phyloP scores from a whole-genome alignment of 805 yeast genomes.

The Candida bentonensis region DNA sequence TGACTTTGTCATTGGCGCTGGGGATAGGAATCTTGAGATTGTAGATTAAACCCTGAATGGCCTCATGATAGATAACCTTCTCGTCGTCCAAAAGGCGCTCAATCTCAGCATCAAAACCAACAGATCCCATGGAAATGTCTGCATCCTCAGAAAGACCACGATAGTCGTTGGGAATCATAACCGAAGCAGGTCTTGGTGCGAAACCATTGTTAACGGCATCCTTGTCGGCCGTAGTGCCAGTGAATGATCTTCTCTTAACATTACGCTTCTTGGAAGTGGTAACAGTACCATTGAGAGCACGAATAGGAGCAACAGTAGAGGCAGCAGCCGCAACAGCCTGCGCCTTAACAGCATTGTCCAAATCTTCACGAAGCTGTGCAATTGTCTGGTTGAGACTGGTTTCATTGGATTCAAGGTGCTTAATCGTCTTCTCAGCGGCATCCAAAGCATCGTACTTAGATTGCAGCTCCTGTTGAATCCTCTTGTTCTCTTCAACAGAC shows the following conservation, averaged over 20 bases:
- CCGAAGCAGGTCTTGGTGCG: constrained; percentile 18
- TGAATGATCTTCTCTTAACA: constrained; percentile 16
- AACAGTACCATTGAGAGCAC: constrained; percentile 15
- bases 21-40: constrained; percentile 78
- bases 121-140: constrained; percentile 31
- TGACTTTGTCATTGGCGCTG: constrained; percentile 67
- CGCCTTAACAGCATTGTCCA: constrained; percentile 30
- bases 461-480: constrained; percentile 16
- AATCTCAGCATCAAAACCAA: constrained; percentile 23
- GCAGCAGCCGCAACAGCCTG: constrained; percentile 20
- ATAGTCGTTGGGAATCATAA: constrained; percentile 12
- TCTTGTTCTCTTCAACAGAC: constrained; percentile 19
- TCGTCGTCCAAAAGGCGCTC: constrained; percentile 21
- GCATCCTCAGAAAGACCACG: constrained; percentile 15
- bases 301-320: constrained; percentile 17
- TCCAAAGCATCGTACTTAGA: constrained; percentile 14
- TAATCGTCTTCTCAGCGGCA: constrained; percentile 17
- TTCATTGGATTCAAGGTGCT: constrained; percentile 10
- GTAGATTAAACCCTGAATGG: constrained; percentile 72
- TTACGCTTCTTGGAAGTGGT: constrained; percentile 19
- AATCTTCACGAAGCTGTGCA: constrained; percentile 27
- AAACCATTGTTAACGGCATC: constrained; percentile 11
- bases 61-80: constrained; percentile 52
- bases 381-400: constrained; percentile 13
- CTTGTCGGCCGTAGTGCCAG: constrained; percentile 10